A percentile compares a stretch with the other conserved stretches of the same genome.
Conservation (phyloP, 805 yeast species). For the Pichia phayaonensis region DNA sequence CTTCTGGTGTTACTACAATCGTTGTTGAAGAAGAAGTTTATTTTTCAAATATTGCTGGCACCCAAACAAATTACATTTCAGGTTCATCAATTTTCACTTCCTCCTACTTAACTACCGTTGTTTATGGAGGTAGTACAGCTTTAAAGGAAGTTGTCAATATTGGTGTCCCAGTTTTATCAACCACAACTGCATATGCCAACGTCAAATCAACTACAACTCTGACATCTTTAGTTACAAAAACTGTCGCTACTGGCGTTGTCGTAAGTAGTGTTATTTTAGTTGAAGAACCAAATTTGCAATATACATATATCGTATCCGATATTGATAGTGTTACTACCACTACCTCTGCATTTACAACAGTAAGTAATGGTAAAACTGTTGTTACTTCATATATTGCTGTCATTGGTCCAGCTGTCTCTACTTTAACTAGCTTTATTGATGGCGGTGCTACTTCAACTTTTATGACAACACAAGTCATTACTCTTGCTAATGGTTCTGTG, state of each 20-base stretch:
- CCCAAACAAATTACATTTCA: not conserved
- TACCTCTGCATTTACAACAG: constrained; percentile 3
- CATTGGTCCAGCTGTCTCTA: constrained; percentile 4
- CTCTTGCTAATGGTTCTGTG: not conserved
- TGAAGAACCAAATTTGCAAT: constrained; percentile 1
- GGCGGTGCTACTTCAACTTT: not conserved
- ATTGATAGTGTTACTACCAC: not conserved
- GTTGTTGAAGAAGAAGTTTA: not conserved
- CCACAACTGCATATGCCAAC: not conserved
- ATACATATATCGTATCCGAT: not conserved
- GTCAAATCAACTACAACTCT: not conserved
- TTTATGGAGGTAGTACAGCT: not conserved
- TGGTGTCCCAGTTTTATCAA: constrained; percentile 4
- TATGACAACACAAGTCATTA: not conserved
- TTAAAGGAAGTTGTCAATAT: not conserved
- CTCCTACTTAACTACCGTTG: constrained; percentile 1
- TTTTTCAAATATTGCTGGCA: not conserved
- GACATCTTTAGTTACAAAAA: not conserved
- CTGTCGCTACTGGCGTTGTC: not conserved
- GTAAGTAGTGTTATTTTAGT: not conserved
- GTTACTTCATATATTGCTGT: constrained; percentile 1
- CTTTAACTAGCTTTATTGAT: not conserved
- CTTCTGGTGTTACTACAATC: not conserved
- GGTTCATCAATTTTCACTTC: not conserved
- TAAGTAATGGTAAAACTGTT: not conserved